Conservation (phyloP, 2,329 filamentous ascomycete genomes). For the Mariannaea elegans region DNA sequence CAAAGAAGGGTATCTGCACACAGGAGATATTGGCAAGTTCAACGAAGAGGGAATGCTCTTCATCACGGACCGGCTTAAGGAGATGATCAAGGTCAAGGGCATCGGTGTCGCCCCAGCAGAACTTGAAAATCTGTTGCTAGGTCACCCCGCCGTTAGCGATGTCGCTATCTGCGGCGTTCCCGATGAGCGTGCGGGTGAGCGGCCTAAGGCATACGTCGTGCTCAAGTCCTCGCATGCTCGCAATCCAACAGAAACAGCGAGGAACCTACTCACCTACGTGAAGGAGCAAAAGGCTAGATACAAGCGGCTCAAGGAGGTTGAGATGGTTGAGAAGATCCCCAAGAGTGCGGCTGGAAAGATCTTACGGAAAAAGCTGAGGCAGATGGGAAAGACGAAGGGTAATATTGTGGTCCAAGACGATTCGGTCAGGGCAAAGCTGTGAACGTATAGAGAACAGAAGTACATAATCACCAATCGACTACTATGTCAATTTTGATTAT, state of each 20-base stretch:
- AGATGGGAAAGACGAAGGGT: not conserved
- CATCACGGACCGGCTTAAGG: conserved; percentile 71
- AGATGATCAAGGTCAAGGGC: conserved; percentile 75
- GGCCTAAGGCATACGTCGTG: conserved; percentile 66
- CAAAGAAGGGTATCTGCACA: conserved; percentile 65
- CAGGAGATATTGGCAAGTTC: conserved; percentile 65
- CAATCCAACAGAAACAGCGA: conserved; percentile 41
- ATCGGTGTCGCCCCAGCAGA: conserved; percentile 70
- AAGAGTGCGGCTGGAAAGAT: conserved; percentile 62
- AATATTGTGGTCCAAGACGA: not conserved
- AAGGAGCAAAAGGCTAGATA: conserved; percentile 62
- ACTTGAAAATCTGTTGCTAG: conserved; percentile 68
- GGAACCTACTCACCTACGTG: conserved; percentile 55
- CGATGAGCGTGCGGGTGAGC: conserved; percentile 65
- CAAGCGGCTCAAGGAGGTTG: conserved; percentile 63
- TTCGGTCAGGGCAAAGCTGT: not conserved
- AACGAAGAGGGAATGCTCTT: conserved; percentile 64
- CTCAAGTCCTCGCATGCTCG: conserved; percentile 43
- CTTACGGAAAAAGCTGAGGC: not conserved
- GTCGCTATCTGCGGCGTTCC: conserved; percentile 62
- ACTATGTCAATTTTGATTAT: no score
- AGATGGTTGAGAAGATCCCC: conserved; percentile 62
- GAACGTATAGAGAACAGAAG: no score
- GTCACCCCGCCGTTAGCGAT: conserved; percentile 65
- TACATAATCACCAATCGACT: no score